A percentile compares a stretch with the other conserved stretches of the same genome.
Evolutionary conservation across 441 rosid genomes (phyloP).

Genomic region (Eutrema salsugineum): DNA sequence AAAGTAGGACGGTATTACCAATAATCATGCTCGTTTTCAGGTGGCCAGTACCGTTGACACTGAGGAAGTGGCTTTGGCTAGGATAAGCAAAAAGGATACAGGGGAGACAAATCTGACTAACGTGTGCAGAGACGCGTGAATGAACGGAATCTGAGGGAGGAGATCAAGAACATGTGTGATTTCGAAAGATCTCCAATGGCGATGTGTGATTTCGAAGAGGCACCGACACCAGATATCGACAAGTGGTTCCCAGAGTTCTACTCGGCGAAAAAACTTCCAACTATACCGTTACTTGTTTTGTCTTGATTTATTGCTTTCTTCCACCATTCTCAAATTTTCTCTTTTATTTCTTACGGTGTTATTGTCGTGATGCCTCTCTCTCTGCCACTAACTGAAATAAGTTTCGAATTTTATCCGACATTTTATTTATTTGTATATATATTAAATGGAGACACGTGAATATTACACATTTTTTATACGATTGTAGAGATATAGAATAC

Average conservation of each 20-base stretch:
- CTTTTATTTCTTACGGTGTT: not conserved
- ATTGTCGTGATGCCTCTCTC: not conserved
- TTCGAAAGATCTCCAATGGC: not conserved
- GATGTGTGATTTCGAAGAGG: constrained; percentile 13
- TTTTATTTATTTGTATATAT: not conserved
- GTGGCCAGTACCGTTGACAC: not conserved
- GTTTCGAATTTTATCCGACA: no score
- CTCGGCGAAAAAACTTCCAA: not conserved
- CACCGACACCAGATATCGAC: constrained; percentile 7
- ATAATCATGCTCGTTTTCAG: no score
- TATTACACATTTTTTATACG: not conserved
- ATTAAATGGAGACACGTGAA: not conserved
- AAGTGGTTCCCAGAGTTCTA: not conserved
- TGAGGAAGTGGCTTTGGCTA: not conserved
- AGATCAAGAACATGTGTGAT: constrained; percentile 71
- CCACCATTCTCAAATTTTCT: not conserved
- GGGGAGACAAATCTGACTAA: constrained; percentile 37
- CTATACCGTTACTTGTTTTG: not conserved
- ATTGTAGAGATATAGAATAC: not conserved
- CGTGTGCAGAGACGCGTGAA: constrained; percentile 57
- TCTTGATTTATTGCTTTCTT: not conserved
- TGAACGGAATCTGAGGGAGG: constrained; percentile 57
- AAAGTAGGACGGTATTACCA: no score
- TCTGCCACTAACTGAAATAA: no score
- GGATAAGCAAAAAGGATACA: constrained; percentile 28